Evolutionary conservation across 257 asterid species (phyloP).

Genomic region (Fraxinus pennsylvanica): DNA sequence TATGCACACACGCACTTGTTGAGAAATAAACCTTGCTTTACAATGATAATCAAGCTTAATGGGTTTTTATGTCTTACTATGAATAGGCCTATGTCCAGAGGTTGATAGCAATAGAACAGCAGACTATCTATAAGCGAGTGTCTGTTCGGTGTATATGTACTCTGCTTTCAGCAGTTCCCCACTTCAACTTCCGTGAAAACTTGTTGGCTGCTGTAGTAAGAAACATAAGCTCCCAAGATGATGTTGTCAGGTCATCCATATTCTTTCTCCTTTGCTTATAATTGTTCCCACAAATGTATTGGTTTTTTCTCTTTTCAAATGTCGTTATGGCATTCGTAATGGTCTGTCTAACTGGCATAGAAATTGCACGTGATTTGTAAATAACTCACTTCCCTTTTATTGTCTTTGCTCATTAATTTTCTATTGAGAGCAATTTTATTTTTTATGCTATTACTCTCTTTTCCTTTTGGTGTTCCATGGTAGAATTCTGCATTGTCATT

Average conservation of each 20-base stretch:
- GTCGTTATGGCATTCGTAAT: background rate
- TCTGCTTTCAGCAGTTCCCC: slow-evolving; percentile 85
- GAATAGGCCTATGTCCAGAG: slow-evolving; percentile 79
- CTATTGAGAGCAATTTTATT: background rate
- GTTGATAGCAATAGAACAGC: slow-evolving; percentile 68
- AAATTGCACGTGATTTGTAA: background rate
- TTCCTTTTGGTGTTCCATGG: background rate
- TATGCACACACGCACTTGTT: background rate
- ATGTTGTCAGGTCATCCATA: slow-evolving; percentile 60
- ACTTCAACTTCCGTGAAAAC: slow-evolving; percentile 79
- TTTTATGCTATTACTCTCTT: slow-evolving; percentile 1
- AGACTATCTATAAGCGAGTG: slow-evolving; percentile 59
- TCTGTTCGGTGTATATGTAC: slow-evolving; percentile 86
- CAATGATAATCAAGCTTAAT: slow-evolving; percentile 27
- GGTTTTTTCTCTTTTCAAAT: background rate
- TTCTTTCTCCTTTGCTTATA: slow-evolving; percentile 3
- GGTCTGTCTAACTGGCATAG: slow-evolving; percentile 6
- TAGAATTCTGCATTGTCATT: background rate
- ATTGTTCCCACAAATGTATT: background rate
- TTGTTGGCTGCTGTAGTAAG: slow-evolving; percentile 72
- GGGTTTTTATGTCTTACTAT: slow-evolving; percentile 19
- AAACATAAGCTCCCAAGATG: slow-evolving; percentile 80
- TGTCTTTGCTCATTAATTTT: background rate
- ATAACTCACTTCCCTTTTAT: background rate
- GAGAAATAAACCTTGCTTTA: background rate